Percentiles rank a stretch among this genome's conserved stretches.
Conservation (phyloP, 768 basidiomycete genomes). For the Asterophora parasitica region DNA sequence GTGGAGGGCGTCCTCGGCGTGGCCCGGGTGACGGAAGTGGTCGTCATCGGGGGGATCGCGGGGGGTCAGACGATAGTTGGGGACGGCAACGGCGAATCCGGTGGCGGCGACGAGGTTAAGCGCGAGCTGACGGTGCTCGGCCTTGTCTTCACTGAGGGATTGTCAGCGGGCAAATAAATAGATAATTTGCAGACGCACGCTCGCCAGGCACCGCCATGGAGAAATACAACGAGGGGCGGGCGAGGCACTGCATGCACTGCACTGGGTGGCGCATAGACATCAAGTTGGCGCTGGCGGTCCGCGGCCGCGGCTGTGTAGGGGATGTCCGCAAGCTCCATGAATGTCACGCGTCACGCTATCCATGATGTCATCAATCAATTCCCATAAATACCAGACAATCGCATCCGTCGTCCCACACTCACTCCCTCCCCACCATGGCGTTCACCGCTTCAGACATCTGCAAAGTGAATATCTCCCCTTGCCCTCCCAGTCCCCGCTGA, state of each 20-base stretch:
- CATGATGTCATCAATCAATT: constrained; percentile 15
- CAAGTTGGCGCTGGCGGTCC: constrained; percentile 44
- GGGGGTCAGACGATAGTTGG: constrained; percentile 75
- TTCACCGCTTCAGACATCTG: constrained; percentile 72
- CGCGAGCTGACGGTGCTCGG: constrained; percentile 51
- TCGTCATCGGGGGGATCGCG: constrained; percentile 27
- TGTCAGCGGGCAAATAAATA: neutral
- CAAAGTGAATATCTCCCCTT: constrained; percentile 47
- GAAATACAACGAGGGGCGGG: constrained; percentile 55
- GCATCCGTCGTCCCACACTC: neutral
- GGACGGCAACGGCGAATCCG: constrained; percentile 56
- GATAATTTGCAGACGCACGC: constrained; percentile 39
- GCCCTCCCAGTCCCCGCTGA: constrained; percentile 8
- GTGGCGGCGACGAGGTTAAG: constrained; percentile 45
- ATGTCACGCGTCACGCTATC: constrained; percentile 1
- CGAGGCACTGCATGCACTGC: constrained; percentile 1
- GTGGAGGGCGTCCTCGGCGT: constrained; percentile 59
- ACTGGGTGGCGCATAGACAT: constrained; percentile 41
- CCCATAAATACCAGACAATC: neutral
- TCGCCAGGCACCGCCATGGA: constrained; percentile 85
- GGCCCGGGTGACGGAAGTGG: constrained; percentile 60
- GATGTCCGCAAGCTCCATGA: constrained; percentile 29
- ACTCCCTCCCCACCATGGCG: constrained; percentile 42
- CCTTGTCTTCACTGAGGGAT: constrained; percentile 64
- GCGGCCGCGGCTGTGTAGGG: constrained; percentile 30